Conservation (phyloP, 1,139 yeast genomes). For the Geotrichum klebahnii region DNA sequence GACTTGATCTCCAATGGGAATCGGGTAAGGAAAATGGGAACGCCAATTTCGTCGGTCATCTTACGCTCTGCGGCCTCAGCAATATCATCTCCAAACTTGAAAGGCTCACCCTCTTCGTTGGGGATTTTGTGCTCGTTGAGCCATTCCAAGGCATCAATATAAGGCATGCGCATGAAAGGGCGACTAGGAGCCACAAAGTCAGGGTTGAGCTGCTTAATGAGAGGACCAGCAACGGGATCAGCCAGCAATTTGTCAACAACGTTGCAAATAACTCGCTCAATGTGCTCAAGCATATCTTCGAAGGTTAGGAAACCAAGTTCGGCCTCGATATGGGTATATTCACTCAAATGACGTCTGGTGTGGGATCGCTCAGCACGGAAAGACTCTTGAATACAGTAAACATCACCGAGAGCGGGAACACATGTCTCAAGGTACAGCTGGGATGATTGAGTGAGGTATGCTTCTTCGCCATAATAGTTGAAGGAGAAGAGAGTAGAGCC, state of each 20-base stretch:
- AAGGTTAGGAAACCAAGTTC: slow-evolving; percentile 84
- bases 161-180: slow-evolving; percentile 90
- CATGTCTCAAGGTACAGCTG: slow-evolving; percentile 96
- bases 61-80: slow-evolving; percentile 99
- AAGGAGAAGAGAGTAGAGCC: slow-evolving; percentile 92
- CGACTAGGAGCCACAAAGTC: slow-evolving; percentile 70
- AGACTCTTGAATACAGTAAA: slow-evolving; percentile 94
- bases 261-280: slow-evolving; percentile 71
- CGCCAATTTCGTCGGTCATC: slow-evolving; percentile 93
- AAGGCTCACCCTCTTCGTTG: slow-evolving; percentile 88
- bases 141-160: slow-evolving; percentile 90
- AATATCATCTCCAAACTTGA: slow-evolving; percentile 96
- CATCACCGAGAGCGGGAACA: slow-evolving; percentile 94
- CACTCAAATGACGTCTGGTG: slow-evolving; percentile 96
- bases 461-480: slow-evolving; percentile 96
- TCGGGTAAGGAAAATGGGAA: slow-evolving; percentile 83
- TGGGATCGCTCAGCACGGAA: slow-evolving; percentile 99
- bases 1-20: slow-evolving; percentile 98
- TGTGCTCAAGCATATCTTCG: slow-evolving; percentile 78
- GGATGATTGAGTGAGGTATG: slow-evolving; percentile 92
- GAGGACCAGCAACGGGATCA: slow-evolving; percentile 88
- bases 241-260: slow-evolving; percentile 71
- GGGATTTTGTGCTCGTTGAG: slow-evolving; percentile 89
- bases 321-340: slow-evolving; percentile 94
- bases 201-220: slow-evolving; percentile 89